Evolutionary conservation across 371 early-diverging fungal genomes (phyloP).

Genomic region (Nosema muscidifuracis): DNA sequence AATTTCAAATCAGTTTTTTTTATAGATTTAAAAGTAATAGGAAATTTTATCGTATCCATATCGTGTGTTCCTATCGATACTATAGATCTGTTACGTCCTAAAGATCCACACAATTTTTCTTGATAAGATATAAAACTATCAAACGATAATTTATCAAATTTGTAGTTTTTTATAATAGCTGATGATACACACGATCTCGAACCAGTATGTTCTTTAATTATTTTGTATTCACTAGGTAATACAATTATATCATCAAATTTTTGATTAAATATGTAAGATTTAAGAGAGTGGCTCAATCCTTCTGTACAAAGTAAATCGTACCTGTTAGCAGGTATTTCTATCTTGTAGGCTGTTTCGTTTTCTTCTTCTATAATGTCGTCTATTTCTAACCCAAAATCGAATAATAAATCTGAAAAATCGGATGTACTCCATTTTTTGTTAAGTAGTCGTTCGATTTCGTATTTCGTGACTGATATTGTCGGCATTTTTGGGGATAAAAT

Average conservation of each 20-base stretch:
- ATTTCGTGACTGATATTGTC: conserved; percentile 29
- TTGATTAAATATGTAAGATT: conserved; percentile 38
- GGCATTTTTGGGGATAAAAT: conserved; percentile 21
- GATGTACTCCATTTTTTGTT: conserved; percentile 60
- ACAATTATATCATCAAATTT: conserved; percentile 29
- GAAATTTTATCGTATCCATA: conserved; percentile 80
- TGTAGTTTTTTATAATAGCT: conserved; percentile 81
- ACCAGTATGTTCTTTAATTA: conserved; percentile 62
- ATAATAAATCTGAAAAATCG: conserved; percentile 88
- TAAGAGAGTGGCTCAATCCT: conserved; percentile 50
- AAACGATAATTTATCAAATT: conserved; percentile 71
- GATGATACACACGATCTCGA: conserved; percentile 81
- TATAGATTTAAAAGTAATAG: conserved; percentile 85
- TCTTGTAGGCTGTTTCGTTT: conserved; percentile 74
- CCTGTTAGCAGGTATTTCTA: conserved; percentile 98
- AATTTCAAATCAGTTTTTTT: conserved; percentile 80
- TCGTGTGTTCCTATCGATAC: conserved; percentile 98
- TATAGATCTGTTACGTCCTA: conserved; percentile 86
- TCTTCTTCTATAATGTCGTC: conserved; percentile 77
- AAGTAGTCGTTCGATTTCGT: conserved; percentile 18
- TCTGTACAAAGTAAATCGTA: conserved; percentile 64
- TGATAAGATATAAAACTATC: conserved; percentile 92
- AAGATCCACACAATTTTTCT: conserved; percentile 92
- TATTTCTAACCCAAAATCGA: conserved; percentile 97
- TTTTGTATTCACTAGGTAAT: conserved; percentile 8